These are phyloP conservation scores for Collybiopsis luxurians DNA, from an alignment of 768 basidiomycete genomes.

Conservation along the genomic window DNA sequence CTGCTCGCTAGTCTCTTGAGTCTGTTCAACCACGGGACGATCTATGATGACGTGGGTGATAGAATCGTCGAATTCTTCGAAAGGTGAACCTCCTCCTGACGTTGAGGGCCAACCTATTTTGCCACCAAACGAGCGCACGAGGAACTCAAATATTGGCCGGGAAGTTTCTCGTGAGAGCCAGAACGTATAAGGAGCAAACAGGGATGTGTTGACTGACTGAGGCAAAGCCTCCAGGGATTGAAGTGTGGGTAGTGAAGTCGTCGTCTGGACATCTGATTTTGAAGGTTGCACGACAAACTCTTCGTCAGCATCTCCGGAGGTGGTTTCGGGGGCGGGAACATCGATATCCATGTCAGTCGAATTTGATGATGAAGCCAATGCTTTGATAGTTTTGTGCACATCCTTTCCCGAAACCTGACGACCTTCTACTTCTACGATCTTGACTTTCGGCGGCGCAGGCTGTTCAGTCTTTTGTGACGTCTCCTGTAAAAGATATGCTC, in stretches of 20 bases:
- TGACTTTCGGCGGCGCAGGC: slow-evolving; percentile 16
- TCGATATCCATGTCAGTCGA: slow-evolving; percentile 34
- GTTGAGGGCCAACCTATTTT: slow-evolving; percentile 86
- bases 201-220: slow-evolving; percentile 49
- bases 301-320: slow-evolving; percentile 45
- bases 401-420: slow-evolving; percentile 47
- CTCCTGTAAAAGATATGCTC: slow-evolving; percentile 77
- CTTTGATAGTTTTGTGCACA: slow-evolving; percentile 63
- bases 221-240: slow-evolving; percentile 62
- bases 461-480: slow-evolving; percentile 40
- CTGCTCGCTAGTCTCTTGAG: slow-evolving; percentile 53
- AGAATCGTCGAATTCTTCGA: slow-evolving; percentile 70
- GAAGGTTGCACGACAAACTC: slow-evolving; percentile 69
- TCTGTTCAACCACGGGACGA: slow-evolving; percentile 59
- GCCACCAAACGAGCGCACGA: slow-evolving; percentile 90
- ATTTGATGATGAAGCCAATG: slow-evolving; percentile 30
- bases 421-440: slow-evolving; percentile 43
- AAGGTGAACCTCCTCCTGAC: slow-evolving; percentile 78
- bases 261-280: slow-evolving; percentile 40
- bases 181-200: slow-evolving; percentile 88
- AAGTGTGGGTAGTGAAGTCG: slow-evolving; percentile 61
- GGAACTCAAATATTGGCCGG: slow-evolving; percentile 89
- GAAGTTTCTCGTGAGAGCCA: slow-evolving; percentile 94
- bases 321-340: slow-evolving; percentile 31
- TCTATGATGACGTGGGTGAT: slow-evolving; percentile 98